These are phyloP conservation scores for Saturnispora silvae DNA, from an alignment of 805 yeast species.

Conservation along the genomic window DNA sequence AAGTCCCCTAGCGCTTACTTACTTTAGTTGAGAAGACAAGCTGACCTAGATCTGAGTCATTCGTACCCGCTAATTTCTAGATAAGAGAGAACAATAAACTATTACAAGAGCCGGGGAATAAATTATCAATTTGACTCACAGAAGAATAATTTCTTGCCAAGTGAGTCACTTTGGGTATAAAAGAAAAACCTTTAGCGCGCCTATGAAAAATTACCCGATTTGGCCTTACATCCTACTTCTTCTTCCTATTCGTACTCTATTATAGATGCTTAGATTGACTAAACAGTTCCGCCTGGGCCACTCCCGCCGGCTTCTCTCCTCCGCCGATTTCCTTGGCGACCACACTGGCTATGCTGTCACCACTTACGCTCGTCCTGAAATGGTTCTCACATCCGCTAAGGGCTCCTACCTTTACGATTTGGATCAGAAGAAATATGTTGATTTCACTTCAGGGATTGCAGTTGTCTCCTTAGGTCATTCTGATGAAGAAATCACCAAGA, in stretches of 20 bases:
- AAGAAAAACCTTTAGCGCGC: constrained; percentile 1
- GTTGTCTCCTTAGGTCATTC: constrained; percentile 93
- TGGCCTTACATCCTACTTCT: background rate
- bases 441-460: constrained; percentile 93
- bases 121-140: no score
- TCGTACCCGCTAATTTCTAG: no score
- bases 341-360: constrained; percentile 47
- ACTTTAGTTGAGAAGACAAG: no score
- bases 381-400: constrained; percentile 69
- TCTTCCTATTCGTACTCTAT: background rate
- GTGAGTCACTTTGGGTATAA: background rate
- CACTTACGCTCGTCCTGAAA: constrained; percentile 69
- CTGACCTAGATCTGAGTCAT: no score
- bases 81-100: no score
- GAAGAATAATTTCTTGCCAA: no score
- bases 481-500: constrained; percentile 59
- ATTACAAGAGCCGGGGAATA: no score
- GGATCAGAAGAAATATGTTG: constrained; percentile 69
- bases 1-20: no score
- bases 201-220: background rate
- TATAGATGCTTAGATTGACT: background rate
- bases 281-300: background rate
- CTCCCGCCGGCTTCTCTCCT: constrained; percentile 10
- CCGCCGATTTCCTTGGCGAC: constrained; percentile 21
- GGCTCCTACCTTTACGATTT: constrained; percentile 78